Conservation (phyloP, 2,329 filamentous ascomycete genomes). For the Alternaria viburni region DNA sequence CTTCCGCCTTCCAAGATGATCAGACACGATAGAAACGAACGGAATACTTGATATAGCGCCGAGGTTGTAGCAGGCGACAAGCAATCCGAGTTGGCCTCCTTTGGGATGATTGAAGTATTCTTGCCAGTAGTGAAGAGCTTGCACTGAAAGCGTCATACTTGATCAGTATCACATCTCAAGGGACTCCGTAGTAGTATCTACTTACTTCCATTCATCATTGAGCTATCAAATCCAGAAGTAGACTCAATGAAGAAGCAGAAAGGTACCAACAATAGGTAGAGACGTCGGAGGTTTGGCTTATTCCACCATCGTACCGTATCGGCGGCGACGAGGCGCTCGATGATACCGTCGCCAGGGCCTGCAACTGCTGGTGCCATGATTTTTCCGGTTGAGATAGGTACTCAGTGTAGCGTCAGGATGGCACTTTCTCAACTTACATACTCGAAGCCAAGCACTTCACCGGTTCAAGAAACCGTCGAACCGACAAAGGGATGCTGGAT, state of each 20-base stretch:
- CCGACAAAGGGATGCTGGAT: neutral
- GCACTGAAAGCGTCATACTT: slow-evolving; percentile 50
- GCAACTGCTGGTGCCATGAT: slow-evolving; percentile 32
- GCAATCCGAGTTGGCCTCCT: slow-evolving; percentile 60
- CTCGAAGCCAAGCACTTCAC: neutral
- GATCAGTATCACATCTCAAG: neutral
- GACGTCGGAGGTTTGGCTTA: slow-evolving; percentile 63
- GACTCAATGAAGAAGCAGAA: slow-evolving; percentile 69
- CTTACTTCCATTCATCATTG: neutral
- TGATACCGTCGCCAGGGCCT: slow-evolving; percentile 28
- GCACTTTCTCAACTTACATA: neutral
- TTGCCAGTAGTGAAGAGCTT: slow-evolving; percentile 49
- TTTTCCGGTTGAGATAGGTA: neutral
- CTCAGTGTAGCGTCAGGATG: neutral
- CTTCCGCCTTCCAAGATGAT: slow-evolving; percentile 62
- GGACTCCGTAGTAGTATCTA: neutral
- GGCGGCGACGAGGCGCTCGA: slow-evolving; percentile 41
- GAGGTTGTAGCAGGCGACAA: slow-evolving; percentile 65
- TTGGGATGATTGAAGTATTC: slow-evolving; percentile 55
- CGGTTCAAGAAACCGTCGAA: neutral
- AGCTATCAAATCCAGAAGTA: slow-evolving; percentile 62
- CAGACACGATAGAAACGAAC: slow-evolving; percentile 63
- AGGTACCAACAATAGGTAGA: slow-evolving; percentile 66
- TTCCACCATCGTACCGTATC: slow-evolving; percentile 60
- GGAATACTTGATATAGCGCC: slow-evolving; percentile 65